A percentile compares a stretch with the other conserved stretches of the same genome.
These are phyloP conservation scores for Pontederia paniculata DNA, from an alignment of 176 grass and related monocot species.

Conservation along the genomic window DNA sequence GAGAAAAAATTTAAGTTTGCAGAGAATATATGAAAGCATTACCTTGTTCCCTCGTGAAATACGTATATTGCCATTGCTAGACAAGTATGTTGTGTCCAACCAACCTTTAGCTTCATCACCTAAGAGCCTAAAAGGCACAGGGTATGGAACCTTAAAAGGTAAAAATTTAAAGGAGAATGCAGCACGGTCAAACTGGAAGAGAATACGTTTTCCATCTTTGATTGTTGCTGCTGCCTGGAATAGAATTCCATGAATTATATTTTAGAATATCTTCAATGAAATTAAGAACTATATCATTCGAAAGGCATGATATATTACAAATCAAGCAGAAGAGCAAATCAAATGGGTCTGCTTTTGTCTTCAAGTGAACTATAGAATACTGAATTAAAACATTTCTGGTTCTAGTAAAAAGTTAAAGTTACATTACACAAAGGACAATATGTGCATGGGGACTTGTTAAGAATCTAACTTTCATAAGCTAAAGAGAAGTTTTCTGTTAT, in stretches of 20 bases:
- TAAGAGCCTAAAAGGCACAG: constrained; percentile 85
- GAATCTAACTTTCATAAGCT: too few relatives aligned
- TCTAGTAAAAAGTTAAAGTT: too few relatives aligned
- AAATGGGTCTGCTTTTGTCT: too few relatives aligned
- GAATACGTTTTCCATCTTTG: constrained; percentile 67
- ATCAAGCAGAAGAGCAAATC: not conserved
- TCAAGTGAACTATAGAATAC: too few relatives aligned
- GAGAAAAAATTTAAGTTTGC: not conserved
- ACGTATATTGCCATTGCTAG: constrained; percentile 60
- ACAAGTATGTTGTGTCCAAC: constrained; percentile 93
- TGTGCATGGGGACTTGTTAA: too few relatives aligned
- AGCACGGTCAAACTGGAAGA: constrained; percentile 84
- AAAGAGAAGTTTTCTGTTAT: too few relatives aligned
- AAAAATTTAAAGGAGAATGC: constrained; percentile 59
- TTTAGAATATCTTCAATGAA: not conserved
- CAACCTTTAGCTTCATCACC: constrained; percentile 97
- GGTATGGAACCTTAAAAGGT: constrained; percentile 97
- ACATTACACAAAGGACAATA: too few relatives aligned
- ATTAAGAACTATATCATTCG: not conserved
- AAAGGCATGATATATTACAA: not conserved
- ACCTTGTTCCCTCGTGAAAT: constrained; percentile 99
- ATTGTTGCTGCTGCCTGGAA: constrained; percentile 67
- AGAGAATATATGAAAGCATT: constrained; percentile 5
- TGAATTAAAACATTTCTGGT: too few relatives aligned
- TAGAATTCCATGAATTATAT: not conserved